Percentiles rank a stretch among this genome's conserved stretches.
phyloP scores from a whole-genome alignment of 1,284 basidiomycete species.

The Ustilago bromivora region DNA sequence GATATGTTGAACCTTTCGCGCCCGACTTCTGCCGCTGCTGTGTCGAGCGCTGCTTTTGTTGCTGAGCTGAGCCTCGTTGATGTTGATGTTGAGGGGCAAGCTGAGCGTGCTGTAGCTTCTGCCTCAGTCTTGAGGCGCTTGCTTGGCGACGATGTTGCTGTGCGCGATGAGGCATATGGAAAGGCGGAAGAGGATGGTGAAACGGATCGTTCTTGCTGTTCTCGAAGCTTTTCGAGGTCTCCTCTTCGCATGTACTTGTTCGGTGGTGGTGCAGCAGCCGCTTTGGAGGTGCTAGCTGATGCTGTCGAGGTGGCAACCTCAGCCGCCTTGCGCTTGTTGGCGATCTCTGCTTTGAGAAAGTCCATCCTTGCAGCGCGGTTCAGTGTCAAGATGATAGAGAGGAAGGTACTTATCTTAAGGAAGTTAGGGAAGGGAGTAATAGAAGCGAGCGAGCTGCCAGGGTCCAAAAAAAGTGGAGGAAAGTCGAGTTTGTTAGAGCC shows the following conservation, averaged over 20 bases:
- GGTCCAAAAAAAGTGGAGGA: constrained; percentile 25
- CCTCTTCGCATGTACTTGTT: constrained; percentile 62
- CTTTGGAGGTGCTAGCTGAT: constrained; percentile 8
- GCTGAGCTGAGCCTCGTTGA: constrained; percentile 14
- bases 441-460: not conserved
- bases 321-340: constrained; percentile 79
- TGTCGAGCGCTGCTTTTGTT: constrained; percentile 22
- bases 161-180: constrained; percentile 5
- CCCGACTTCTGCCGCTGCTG: constrained; percentile 32
- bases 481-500: constrained; percentile 17
- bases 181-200: constrained; percentile 13
- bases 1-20: constrained; percentile 83
- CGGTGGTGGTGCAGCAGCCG: constrained; percentile 9
- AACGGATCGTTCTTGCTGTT: constrained; percentile 35
- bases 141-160: constrained; percentile 3
- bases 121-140: constrained; percentile 12
- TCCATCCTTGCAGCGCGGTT: constrained; percentile 75
- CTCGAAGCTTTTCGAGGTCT: constrained; percentile 49
- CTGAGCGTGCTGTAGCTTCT: not conserved
- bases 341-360: constrained; percentile 85
- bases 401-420: too few species aligned
- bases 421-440: not conserved
- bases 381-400: too few species aligned
- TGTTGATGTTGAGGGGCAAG: constrained; percentile 11
- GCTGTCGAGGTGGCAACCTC: constrained; percentile 16